Evolutionary conservation across 2,329 filamentous ascomycete species (phyloP), one percentile per base, ranked within the genome.

Genomic region (Colletotrichum tofieldiae): DNA sequence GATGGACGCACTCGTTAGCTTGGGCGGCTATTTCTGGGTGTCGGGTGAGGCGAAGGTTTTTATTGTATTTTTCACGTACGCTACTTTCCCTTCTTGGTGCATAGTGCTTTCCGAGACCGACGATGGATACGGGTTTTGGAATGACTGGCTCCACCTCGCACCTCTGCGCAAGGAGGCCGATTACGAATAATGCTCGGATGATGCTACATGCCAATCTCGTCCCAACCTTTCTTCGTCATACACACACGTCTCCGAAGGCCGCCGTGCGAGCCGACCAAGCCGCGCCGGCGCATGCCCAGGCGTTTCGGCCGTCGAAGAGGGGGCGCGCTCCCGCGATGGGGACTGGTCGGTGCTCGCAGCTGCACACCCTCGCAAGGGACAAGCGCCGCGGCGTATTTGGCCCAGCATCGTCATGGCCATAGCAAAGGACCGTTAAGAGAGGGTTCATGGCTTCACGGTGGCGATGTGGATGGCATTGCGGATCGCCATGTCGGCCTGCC

Each of bases 21-120:
- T 32, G 37, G 56, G 45, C 65, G 52, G 69, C 65, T 69, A 72
- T 69, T 69, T 68, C 51, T 64, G 43, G 58, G 58, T 20, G 7
- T 35, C 32, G 5, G 20, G 18, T 29, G 47, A 41, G 61, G 20
- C 26, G 37, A 23, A 55, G 26, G 37, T 12, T 37, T 26, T 32
- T 6, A 14, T 11, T 2, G 5, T 26, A 37, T 37, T 2, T 29
- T 29, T 20, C 43, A 41, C 16, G 14, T 20, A 11, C 18, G 20
- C 45, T 4, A 11, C 16, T 23, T 23, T 49, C 23, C n/a, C 23
- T 11, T 12, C 8, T 32, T 32, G 3, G 29, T 32, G 29, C 8
- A 23, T 23, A n/a, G 11, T 2, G 16, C 18, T 51, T 39, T 20
- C 41, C 23, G 45, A 41, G 23, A 39, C 35, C 45, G 37, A 29